A percentile compares a stretch with the other conserved stretches of the same genome.
These are phyloP conservation scores for Ceratobasidium sp. DNA, from an alignment of 1,284 basidiomycete species.

Conservation along the genomic window DNA sequence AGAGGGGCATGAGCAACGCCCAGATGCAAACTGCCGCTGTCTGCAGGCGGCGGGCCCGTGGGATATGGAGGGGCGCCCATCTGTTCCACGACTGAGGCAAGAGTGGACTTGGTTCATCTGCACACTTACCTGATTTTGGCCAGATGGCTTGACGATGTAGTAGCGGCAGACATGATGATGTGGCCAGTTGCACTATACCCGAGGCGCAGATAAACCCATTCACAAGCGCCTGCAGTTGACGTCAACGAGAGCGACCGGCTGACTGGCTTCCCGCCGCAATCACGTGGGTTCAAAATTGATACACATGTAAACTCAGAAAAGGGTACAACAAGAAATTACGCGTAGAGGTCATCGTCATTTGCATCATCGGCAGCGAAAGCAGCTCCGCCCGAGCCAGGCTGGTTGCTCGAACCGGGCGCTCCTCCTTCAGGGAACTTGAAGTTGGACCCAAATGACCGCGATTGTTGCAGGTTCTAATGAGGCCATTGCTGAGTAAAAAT, in stretches of 20 bases:
- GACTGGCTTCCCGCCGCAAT: background rate
- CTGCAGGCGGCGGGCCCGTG: conserved; percentile 84
- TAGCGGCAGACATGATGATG: conserved; percentile 17
- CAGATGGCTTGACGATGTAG: conserved; percentile 29
- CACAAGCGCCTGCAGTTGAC: background rate
- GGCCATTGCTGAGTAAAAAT: background rate
- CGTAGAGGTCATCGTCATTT: conserved; percentile 90
- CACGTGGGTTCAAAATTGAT: conserved; percentile 18
- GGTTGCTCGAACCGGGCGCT: conserved; percentile 63
- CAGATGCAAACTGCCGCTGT: conserved; percentile 89
- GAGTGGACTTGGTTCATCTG: too few relatives aligned
- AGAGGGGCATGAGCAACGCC: conserved; percentile 84
- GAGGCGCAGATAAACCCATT: background rate
- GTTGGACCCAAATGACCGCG: conserved; percentile 86
- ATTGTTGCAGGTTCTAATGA: conserved; percentile 84
- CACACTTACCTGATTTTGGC: conserved; percentile 18
- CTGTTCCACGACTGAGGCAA: background rate
- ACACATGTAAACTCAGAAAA: conserved; percentile 6
- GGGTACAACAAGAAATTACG: conserved; percentile 59
- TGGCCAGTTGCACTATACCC: background rate
- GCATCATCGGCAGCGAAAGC: conserved; percentile 81
- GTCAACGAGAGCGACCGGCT: background rate
- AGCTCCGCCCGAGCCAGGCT: conserved; percentile 72
- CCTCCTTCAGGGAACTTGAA: conserved; percentile 96
- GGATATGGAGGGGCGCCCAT: conserved; percentile 58